These are phyloP conservation scores for Ottelia alismoides DNA, from an alignment of 106 monocot species.

Conservation along the genomic window DNA sequence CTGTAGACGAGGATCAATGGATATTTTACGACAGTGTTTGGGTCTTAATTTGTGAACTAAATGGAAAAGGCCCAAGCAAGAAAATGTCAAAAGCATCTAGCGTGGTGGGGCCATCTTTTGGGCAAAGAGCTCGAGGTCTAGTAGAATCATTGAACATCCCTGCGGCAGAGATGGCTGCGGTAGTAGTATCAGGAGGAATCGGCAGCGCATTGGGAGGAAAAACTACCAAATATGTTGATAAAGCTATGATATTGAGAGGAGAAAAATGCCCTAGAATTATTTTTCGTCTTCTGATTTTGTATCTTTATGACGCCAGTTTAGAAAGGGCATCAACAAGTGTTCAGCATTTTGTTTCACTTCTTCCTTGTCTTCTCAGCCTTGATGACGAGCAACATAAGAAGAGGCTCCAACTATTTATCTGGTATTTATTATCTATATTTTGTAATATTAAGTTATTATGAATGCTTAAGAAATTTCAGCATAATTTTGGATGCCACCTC, in stretches of 20 bases:
- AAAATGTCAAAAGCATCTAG: constrained; percentile 28
- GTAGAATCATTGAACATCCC: constrained; percentile 99
- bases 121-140: constrained; percentile 89
- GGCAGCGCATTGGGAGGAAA: constrained; percentile 75
- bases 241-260: constrained; percentile 91
- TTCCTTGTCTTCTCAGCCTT: constrained; percentile 61
- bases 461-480: too few relatives aligned
- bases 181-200: constrained; percentile 83
- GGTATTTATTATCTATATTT: constrained; percentile 48
- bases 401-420: constrained; percentile 74
- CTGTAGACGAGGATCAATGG: constrained; percentile 41
- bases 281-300: constrained; percentile 70
- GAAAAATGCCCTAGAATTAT: constrained; percentile 75
- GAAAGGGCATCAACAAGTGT: constrained; percentile 68
- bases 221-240: constrained; percentile 70
- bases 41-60: constrained; percentile 59
- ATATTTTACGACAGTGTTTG: constrained; percentile 73
- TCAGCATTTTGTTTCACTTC: constrained; percentile 70
- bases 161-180: constrained; percentile 98
- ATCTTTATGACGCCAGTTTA: constrained; percentile 62
- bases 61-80: constrained; percentile 59
- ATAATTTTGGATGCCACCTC: too few relatives aligned
- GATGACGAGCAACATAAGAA: constrained; percentile 95
- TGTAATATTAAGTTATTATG: too few relatives aligned
- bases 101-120: constrained; percentile 47